Base-by-base conservation (phyloP, 2,329 filamentous ascomycete species). In the Ceratocystis cubensis region DNA sequence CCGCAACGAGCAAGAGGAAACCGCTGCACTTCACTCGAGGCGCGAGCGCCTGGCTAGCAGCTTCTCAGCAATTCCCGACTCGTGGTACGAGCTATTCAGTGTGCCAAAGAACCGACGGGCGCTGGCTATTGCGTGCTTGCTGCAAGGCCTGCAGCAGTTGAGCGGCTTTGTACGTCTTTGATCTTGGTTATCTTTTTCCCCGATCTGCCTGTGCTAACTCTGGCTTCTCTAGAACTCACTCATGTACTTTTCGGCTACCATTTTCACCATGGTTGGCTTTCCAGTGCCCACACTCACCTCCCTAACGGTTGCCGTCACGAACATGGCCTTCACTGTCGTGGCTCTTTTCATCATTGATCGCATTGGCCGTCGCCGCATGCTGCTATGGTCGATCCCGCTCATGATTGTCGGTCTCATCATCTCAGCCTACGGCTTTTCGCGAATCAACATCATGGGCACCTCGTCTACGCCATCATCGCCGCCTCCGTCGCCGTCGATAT, bases 231-330 rank as follows among this genome's bases (percentile, higher is more conserved):
- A 86, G 83, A 96, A 96, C 76, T 91, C 88, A 10, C 79, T 96
- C 37, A 96, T 96, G 90, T 96, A 96, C 75, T 96, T 91, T 73
- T 91, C 88, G 0, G 88, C 88, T 3, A 91, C 88, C 6, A 90
- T 93, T 37, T 93, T 93, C 73, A 82, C 83, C 2, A 80, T 91
- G 41, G 81, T 96, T 0, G 88, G 88, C 0, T 96, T 96, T 73
- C 80, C 82, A 53, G 88, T 85, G 66, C 90, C 91, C 4, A 94
- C 89, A 0, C 81, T 93, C 63, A 91, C 88, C 1, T 89, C 89
- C 0, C 81, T 95, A 68, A 86, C 85, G 1, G 88, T 96, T 15
- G 91, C 91, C 0, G 80, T 87, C 67, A 94, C 91, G 61, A 96
- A 95, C 72, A 92, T 93, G 71, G 72, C 87, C 65, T 90, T 94